Percentiles rank a stretch among this genome's conserved stretches.
phyloP scores from a whole-genome alignment of 192 early-diverging fungal species.

The Coemansia sp. region DNA sequence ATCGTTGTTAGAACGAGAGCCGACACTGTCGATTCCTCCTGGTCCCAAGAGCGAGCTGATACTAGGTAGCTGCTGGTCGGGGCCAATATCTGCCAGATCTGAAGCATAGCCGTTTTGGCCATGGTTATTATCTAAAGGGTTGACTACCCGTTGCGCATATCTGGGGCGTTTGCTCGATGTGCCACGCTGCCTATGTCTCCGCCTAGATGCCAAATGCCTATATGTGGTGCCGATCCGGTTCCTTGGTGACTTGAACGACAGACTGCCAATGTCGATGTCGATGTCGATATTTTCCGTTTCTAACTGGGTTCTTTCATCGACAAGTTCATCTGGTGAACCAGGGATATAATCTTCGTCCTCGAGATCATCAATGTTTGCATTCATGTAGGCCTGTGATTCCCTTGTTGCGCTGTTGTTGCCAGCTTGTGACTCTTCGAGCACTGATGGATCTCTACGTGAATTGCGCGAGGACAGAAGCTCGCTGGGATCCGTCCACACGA shows the following conservation, averaged over 20 bases:
- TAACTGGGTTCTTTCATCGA: conserved; percentile 15
- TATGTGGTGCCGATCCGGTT: conserved; percentile 25
- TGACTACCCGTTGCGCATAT: background rate
- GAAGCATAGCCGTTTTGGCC: background rate
- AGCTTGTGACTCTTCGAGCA: conserved; percentile 12
- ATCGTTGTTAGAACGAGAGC: background rate
- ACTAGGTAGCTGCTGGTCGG: conserved; percentile 10
- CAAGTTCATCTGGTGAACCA: conserved; percentile 17
- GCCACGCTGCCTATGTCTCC: conserved; percentile 4
- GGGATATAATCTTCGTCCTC: conserved; percentile 50
- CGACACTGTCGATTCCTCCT: background rate
- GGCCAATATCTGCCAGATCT: background rate
- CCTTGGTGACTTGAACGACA: conserved; percentile 4
- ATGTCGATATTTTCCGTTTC: conserved; percentile 2
- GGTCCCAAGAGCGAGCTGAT: conserved; percentile 7
- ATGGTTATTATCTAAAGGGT: background rate
- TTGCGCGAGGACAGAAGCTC: conserved; percentile 12
- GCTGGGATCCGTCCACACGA: conserved; percentile 44
- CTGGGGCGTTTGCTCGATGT: conserved; percentile 4
- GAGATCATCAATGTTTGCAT: conserved; percentile 29
- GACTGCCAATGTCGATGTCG: background rate
- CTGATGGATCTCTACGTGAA: conserved; percentile 10
- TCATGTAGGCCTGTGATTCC: background rate
- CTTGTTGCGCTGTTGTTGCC: background rate
- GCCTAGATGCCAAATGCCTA: conserved; percentile 23